phyloP scores from a whole-genome alignment of 306 rosid genomes.

The Rosa chinensis region DNA sequence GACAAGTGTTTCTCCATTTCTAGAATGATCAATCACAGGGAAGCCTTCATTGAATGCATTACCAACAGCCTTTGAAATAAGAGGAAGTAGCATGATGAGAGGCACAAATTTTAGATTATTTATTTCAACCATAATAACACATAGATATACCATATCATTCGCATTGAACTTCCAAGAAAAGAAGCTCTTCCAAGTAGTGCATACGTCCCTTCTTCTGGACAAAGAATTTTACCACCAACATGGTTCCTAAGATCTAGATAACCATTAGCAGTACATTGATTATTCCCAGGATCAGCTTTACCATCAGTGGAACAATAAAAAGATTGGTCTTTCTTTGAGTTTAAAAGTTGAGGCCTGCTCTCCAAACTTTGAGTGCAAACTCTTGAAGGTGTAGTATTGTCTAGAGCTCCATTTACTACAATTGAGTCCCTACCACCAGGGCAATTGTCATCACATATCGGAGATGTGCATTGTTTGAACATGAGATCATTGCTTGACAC shows the following conservation, averaged over 20 bases:
- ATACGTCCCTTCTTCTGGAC: neutral
- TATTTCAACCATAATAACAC: no score
- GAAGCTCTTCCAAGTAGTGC: no score
- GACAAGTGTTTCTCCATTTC: no score
- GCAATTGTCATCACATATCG: no score
- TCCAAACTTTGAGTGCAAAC: constrained; percentile 36
- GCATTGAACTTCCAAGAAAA: no score
- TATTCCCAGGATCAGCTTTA: constrained; percentile 6
- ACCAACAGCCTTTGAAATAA: constrained; percentile 92
- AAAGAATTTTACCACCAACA: constrained; percentile 33
- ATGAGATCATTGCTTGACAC: no score
- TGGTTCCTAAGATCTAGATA: constrained; percentile 27
- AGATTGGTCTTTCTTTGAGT: constrained; percentile 45
- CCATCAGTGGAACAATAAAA: no score
- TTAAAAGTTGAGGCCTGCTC: constrained; percentile 43
- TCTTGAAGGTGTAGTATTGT: constrained; percentile 44
- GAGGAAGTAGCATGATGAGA: constrained; percentile 81
- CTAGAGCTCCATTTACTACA: constrained; percentile 38
- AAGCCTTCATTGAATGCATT: constrained; percentile 60
- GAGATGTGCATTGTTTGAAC: no score
- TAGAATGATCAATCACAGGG: no score
- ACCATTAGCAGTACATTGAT: constrained; percentile 32
- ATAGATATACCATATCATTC: no score
- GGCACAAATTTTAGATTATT: no score
- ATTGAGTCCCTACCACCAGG: constrained; percentile 39